Evolutionary conservation across 73 alveolate species (phyloP), one percentile per base, ranked within the genome.

Genomic region (Durusdinium trenchii): DNA sequence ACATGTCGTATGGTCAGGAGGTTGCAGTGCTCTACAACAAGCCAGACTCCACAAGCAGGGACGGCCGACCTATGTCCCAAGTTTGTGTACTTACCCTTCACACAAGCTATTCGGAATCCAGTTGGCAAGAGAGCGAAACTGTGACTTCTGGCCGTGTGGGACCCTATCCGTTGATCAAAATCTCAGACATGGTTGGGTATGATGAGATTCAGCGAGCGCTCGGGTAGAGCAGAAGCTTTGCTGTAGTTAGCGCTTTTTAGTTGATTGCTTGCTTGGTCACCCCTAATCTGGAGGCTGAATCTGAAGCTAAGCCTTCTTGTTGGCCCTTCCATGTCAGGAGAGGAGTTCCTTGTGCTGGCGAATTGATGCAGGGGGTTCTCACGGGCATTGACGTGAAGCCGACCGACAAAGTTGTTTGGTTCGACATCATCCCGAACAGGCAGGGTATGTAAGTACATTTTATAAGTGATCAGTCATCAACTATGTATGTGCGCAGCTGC

Each of bases 381-480:
- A 10, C 45, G 50, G 43, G 42, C 61, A 10, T 76, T 1, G 45
- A 16, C 50, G 12, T 76, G 26, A 36, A 12, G 26, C 62, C 42
- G 10, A 43, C 62, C 42, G 87, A 76, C 61, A 10, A 60, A 23
- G 42, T 76, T 54, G 87, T 76, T 3, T 76, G 87, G 87, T 40
- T 76, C 61, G 87, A 76, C 62, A 76, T 76, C 87, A 5, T 76
- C 10, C 60, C 87, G 16, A 76, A 76, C 61, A 40, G 87, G 87
- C 87, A 23, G 18, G 35, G 79, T 1, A 43, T 35, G 20, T 67
- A 42, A n/a, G n/a, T n/a, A n/a, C n/a, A n/a, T n/a, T n/a, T n/a
- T n/a, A n/a, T n/a, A n/a, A n/a, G n/a, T n/a, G n/a, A n/a, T n/a
- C n/a, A n/a, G n/a, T n/a, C n/a, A n/a, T n/a, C n/a, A n/a, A n/a